Evolutionary conservation across 805 yeast species (phyloP), one percentile per base, ranked within the genome.

Genomic region (Pichia scutulata): DNA sequence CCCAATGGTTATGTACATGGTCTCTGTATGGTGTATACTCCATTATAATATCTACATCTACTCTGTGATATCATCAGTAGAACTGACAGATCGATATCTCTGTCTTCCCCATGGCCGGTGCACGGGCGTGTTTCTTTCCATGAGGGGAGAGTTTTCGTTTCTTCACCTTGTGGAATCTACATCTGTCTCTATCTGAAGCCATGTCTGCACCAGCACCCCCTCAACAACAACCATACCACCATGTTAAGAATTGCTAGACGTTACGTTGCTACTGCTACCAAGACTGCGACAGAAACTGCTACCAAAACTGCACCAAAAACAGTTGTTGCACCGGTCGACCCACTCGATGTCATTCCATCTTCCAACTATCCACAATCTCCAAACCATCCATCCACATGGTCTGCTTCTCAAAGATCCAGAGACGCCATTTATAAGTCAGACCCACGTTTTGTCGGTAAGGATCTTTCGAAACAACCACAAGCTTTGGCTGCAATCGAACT

Each of bases 401-500:
- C 95, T 1, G 68, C 70, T 9, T 74, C 82, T 7, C 96, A 88
- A 69, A 75, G 70, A 48, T 70, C 82, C 39, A 76, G 88, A 63
- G 62, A 72, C 39, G 81, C 79, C 33, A 78, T 81, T 21, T 69
- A 78, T 61, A 65, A 75, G 48, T 65, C 59, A 28, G 76, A 81
- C 52, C 81, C 86, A 4, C 74, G 90, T 58, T 87, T 87, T 60
- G 78, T 82, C 46, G 95, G 86, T 60, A 78, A 71, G 55, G 89
- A 87, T 61, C 70, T 87, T 50, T 68, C 70, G 7, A 62, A 70
- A 43, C 93, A 87, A 69, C 96, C 96, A 49, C 77, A 75, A 60
- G 89, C 95, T 7, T 80, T 80, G 54, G 86, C 95, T 41, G 95
- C 95, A 50, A 88, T 88, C 61, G 93, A 88, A 43, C 75, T 88